These are phyloP conservation scores for Polyplosphaeria fusca DNA, from an alignment of 495 filamentous ascomycete species.

Conservation along the genomic window DNA sequence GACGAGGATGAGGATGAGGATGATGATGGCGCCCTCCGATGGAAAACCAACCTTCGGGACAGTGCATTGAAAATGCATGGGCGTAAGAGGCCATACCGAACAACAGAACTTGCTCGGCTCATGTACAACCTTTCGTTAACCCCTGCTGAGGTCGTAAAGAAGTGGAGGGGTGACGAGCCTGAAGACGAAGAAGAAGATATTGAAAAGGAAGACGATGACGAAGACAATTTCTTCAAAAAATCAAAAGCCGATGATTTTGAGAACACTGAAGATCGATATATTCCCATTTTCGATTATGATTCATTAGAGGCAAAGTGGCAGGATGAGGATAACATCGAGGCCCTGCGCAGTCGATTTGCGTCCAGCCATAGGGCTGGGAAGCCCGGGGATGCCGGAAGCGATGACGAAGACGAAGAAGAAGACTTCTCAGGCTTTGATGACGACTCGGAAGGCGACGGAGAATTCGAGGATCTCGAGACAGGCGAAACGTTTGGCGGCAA, in stretches of 20 bases:
- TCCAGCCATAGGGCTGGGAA: constrained; percentile 53
- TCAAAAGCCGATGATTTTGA: constrained; percentile 62
- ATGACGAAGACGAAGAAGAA: constrained; percentile 51
- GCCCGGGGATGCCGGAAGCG: constrained; percentile 35
- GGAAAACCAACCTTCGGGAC: constrained; percentile 83
- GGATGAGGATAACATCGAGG: constrained; percentile 70
- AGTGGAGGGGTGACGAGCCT: constrained; percentile 69
- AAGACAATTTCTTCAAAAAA: constrained; percentile 82
- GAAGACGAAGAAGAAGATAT: constrained; percentile 46
- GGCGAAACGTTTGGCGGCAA: constrained; percentile 56
- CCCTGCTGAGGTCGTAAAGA: constrained; percentile 67
- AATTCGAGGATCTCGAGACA: constrained; percentile 84
- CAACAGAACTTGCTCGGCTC: constrained; percentile 73
- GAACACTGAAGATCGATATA: constrained; percentile 64
- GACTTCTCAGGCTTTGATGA: constrained; percentile 46
- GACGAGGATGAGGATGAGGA: constrained; percentile 55
- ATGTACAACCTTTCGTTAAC: constrained; percentile 83
- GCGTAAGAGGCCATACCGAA: constrained; percentile 64
- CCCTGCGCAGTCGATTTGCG: constrained; percentile 69
- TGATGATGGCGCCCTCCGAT: constrained; percentile 64
- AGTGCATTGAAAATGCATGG: constrained; percentile 70
- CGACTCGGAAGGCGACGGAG: constrained; percentile 74
- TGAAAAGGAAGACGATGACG: constrained; percentile 60
- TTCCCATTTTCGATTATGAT: constrained; percentile 78
- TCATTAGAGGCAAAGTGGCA: constrained; percentile 82